Conservation (phyloP, 805 yeast species). For the Cyberlindnera mrakii region DNA sequence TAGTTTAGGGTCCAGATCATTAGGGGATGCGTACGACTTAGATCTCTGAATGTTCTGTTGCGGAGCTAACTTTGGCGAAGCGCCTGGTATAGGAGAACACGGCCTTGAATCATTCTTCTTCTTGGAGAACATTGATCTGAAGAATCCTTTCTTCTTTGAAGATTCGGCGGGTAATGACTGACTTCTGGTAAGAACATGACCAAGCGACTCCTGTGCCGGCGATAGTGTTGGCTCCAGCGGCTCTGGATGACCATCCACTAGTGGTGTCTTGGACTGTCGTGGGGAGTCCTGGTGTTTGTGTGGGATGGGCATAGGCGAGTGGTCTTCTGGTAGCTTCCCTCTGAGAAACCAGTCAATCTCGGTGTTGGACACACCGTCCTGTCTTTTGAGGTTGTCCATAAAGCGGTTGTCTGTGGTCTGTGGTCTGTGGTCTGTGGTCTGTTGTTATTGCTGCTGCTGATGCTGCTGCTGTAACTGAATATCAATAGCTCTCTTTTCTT, state of each 20-base stretch:
- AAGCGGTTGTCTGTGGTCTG: not conserved
- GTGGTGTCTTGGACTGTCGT: not conserved
- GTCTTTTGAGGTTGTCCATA: not conserved
- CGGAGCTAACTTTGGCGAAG: not conserved
- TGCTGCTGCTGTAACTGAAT: no score
- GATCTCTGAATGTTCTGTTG: conserved; percentile 8
- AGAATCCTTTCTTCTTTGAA: conserved; percentile 29
- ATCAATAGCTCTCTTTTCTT: no score
- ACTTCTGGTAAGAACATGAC: conserved; percentile 21
- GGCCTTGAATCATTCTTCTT: conserved; percentile 14
- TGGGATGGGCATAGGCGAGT: conserved; percentile 6
- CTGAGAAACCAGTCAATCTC: conserved; percentile 51
- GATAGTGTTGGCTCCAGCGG: conserved; percentile 6
- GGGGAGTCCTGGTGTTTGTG: conserved; percentile 1
- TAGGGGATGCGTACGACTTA: conserved; percentile 9
- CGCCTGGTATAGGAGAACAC: not conserved
- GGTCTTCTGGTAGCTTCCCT: conserved; percentile 19
- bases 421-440: no score
- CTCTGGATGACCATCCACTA: not conserved
- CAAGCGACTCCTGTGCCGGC: conserved; percentile 5
- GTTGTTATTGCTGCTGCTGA: no score
- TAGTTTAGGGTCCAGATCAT: conserved; percentile 39
- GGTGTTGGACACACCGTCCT: conserved; percentile 30
- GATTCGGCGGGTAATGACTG: conserved; percentile 24
- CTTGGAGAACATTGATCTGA: conserved; percentile 28